These are phyloP conservation scores for Fonsecaea pedrosoi DNA, from an alignment of 2,329 filamentous ascomycete species.

Conservation along the genomic window DNA sequence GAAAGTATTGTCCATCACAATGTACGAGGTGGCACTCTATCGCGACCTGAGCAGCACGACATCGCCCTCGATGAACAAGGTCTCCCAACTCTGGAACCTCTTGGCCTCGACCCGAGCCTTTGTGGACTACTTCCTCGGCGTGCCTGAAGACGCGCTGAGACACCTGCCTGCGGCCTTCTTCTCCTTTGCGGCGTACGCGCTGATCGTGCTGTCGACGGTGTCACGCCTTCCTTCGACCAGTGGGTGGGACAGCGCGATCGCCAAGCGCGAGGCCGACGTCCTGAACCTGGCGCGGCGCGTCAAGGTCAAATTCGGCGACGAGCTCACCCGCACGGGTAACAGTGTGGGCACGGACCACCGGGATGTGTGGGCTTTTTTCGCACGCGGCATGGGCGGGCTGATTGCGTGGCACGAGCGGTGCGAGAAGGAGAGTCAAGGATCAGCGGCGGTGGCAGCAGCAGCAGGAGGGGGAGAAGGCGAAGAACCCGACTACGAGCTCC, in stretches of 20 bases:
- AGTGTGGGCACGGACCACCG: slow-evolving; percentile 13
- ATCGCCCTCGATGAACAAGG: background rate
- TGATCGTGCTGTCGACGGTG: slow-evolving; percentile 20
- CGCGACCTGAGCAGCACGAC: slow-evolving; percentile 3
- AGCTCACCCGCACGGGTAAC: slow-evolving; percentile 4
- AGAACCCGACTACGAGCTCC: slow-evolving; percentile 10
- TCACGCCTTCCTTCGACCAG: slow-evolving; percentile 13
- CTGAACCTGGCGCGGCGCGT: slow-evolving; percentile 5
- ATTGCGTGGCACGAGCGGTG: slow-evolving; percentile 21
- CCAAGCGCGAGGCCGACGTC: slow-evolving; percentile 20
- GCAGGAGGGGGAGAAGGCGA: background rate
- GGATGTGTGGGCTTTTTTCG: slow-evolving; percentile 20
- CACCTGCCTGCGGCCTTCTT: slow-evolving; percentile 15
- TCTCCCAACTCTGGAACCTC: slow-evolving; percentile 20
- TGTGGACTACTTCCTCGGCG: slow-evolving; percentile 11
- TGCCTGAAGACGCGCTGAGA: background rate
- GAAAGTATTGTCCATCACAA: slow-evolving; percentile 13
- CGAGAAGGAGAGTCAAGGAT: background rate
- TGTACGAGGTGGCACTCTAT: slow-evolving; percentile 21
- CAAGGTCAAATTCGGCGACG: slow-evolving; percentile 17
- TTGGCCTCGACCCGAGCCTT: slow-evolving; percentile 16
- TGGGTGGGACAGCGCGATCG: slow-evolving; percentile 20
- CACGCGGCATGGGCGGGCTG: slow-evolving; percentile 17
- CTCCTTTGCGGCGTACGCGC: slow-evolving; percentile 16
- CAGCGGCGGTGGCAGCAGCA: background rate